A percentile compares a stretch with the other conserved stretches of the same genome.
phyloP scores from a whole-genome alignment of 2,329 filamentous ascomycete species.

The Neofusicoccum kwambonambiense region DNA sequence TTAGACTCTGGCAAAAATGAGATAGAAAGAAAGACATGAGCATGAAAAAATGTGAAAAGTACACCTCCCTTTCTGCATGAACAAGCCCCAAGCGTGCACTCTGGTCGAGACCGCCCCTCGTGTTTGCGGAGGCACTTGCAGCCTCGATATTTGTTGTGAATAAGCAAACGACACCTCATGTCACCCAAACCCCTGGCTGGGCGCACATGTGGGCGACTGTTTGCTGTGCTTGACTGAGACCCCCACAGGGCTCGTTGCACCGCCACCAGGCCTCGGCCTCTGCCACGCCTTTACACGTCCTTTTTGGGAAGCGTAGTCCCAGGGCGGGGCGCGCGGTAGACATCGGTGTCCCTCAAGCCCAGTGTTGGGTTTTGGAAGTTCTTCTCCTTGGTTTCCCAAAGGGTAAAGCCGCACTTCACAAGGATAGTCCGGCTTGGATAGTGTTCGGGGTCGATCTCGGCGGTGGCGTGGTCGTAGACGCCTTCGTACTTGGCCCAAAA shows the following conservation, averaged over 20 bases:
- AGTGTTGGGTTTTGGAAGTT: constrained; percentile 39
- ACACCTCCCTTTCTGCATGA: constrained; percentile 2
- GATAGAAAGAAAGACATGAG: background rate
- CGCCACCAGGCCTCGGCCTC: background rate
- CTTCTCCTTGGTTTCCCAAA: constrained; percentile 44
- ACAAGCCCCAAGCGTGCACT: background rate
- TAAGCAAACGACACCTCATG: background rate
- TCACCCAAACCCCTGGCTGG: background rate
- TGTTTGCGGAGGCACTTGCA: background rate
- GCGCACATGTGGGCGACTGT: background rate
- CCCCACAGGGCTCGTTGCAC: background rate
- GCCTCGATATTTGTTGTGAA: background rate
- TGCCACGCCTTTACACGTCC: background rate
- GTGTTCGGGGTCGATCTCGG: constrained; percentile 50
- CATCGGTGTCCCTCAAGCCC: constrained; percentile 36
- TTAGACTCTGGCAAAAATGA: background rate
- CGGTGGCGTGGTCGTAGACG: constrained; percentile 32
- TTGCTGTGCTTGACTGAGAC: background rate
- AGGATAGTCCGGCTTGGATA: constrained; percentile 56
- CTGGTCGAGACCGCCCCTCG: background rate
- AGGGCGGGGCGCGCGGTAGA: constrained; percentile 34
- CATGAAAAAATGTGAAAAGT: background rate
- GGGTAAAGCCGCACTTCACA: constrained; percentile 55
- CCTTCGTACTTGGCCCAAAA: constrained; percentile 40
- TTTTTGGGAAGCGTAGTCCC: background rate